Evolutionary conservation across 345 rosid genomes (phyloP).

Genomic region (Citrus australasica): DNA sequence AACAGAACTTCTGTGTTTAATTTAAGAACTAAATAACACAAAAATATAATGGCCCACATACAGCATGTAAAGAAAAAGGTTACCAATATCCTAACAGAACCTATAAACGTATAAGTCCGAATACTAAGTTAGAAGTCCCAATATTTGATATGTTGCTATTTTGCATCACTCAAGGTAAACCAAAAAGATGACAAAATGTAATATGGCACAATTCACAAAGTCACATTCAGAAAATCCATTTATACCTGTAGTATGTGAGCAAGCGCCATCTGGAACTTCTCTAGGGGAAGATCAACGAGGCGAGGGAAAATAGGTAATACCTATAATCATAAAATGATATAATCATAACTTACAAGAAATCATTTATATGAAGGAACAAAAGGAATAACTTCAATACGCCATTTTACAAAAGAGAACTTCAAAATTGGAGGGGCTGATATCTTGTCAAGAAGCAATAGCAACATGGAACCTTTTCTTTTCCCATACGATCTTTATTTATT

Average conservation of each 20-base stretch:
- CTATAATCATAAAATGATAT: slow-evolving; percentile 32
- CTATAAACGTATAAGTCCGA: background rate
- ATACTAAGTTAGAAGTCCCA: background rate
- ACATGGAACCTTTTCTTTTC: background rate
- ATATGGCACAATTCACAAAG: background rate
- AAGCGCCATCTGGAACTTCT: slow-evolving; percentile 93
- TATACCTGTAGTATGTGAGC: slow-evolving; percentile 93
- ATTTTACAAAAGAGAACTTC: background rate
- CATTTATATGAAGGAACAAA: background rate
- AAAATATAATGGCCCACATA: background rate
- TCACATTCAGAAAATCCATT: slow-evolving; percentile 13
- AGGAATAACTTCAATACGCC: background rate
- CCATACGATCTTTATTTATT: background rate
- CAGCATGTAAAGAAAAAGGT: background rate
- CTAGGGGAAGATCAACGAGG: slow-evolving; percentile 81
- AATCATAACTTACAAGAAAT: background rate
- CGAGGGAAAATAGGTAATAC: slow-evolving; percentile 92
- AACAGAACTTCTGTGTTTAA: background rate
- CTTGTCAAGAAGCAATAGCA: background rate
- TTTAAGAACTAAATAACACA: background rate
- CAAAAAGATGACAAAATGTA: background rate
- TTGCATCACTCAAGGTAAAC: background rate
- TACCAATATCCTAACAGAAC: background rate
- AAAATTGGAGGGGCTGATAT: background rate
- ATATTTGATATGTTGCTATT: background rate